Percentiles rank a stretch among this genome's conserved stretches.
Conservation (phyloP, 2,329 filamentous ascomycete species). For the Fusarium guadeloupense region DNA sequence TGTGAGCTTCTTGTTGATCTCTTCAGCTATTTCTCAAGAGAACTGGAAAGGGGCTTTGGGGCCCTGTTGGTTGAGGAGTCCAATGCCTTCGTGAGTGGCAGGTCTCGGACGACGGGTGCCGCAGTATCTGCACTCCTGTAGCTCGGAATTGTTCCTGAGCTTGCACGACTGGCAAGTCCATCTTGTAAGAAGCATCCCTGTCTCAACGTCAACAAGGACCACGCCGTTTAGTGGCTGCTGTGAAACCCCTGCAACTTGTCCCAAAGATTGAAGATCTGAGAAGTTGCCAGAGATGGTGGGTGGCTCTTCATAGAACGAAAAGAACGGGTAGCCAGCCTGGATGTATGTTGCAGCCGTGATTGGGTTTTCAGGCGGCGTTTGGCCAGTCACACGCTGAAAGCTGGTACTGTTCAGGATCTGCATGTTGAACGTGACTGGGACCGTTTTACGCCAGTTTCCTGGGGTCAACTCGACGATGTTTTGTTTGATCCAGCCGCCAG, state of each 20-base stretch:
- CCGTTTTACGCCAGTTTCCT: not conserved
- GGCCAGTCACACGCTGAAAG: not conserved
- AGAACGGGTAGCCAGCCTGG: not conserved
- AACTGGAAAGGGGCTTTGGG: not conserved
- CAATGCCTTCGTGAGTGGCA: not conserved
- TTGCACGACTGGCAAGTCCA: not conserved
- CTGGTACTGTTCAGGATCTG: slow-evolving; percentile 6
- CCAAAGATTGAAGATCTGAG: not conserved
- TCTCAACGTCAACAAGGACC: not conserved
- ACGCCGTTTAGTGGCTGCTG: not conserved
- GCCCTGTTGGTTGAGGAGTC: not conserved
- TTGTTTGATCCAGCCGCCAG: slow-evolving; percentile 3
- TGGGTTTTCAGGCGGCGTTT: not conserved
- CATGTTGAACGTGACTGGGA: not conserved
- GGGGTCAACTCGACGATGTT: not conserved
- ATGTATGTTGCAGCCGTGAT: not conserved
- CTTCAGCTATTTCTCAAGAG: not conserved
- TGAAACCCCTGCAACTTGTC: not conserved
- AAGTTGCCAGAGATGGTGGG: not conserved
- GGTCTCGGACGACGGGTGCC: not conserved
- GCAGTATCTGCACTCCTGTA: not conserved
- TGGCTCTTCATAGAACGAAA: not conserved
- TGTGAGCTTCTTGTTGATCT: not conserved
- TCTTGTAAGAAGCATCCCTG: not conserved
- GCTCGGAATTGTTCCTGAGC: not conserved